Evolutionary conservation across 345 rosid genomes (phyloP).

Genomic region (Eutrema japonicum): DNA sequence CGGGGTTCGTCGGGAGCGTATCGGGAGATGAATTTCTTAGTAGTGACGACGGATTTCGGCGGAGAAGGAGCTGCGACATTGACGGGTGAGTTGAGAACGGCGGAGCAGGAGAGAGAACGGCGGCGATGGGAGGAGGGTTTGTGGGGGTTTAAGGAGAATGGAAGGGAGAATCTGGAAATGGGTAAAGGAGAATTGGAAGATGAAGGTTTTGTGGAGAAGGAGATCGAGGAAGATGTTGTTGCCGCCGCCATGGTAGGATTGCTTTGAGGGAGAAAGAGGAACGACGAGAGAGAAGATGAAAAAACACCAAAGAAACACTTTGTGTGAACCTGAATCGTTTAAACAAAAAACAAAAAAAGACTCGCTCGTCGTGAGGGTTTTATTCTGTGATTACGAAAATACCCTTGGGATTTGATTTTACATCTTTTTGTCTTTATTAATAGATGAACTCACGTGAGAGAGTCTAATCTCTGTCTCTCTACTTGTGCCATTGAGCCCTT

Average conservation of each 20-base stretch:
- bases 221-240: conserved; percentile 42
- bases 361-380: background rate
- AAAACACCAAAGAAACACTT: background rate
- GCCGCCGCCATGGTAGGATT: conserved; percentile 36
- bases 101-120: conserved; percentile 45
- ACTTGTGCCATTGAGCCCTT: background rate
- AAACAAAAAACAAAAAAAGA: background rate
- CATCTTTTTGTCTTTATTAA: background rate
- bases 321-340: conserved; percentile 29
- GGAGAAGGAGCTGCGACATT: conserved; percentile 28
- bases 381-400: conserved; percentile 7
- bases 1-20: conserved; percentile 74
- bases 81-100: conserved; percentile 33
- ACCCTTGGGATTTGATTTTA: background rate
- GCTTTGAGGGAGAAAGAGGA: background rate
- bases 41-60: background rate
- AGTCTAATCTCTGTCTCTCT: background rate
- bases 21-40: conserved; percentile 45
- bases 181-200: conserved; percentile 39
- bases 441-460: background rate
- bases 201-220: conserved; percentile 37
- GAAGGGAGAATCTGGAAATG: conserved; percentile 41
- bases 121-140: conserved; percentile 42
- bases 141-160: conserved; percentile 36
- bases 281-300: background rate